These are phyloP conservation scores for Neurospora cerealis DNA, from an alignment of 495 filamentous ascomycete genomes.

Conservation along the genomic window DNA sequence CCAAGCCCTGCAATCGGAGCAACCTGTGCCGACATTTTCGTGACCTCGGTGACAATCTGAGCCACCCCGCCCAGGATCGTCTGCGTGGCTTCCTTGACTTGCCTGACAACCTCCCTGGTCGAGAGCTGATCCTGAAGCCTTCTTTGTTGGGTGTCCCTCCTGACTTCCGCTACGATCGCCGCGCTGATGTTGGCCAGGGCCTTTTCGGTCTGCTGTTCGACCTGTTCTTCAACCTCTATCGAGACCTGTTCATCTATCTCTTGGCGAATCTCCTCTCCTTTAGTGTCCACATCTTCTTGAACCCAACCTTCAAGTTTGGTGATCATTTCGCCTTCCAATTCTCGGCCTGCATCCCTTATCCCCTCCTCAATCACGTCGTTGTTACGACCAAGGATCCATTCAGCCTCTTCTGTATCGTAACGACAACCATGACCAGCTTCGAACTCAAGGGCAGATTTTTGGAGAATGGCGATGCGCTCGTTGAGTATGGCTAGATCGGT, in stretches of 20 bases:
- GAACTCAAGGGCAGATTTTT: neutral
- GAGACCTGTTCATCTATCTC: neutral
- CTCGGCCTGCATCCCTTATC: neutral
- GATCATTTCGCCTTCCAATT: neutral
- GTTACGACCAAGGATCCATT: neutral
- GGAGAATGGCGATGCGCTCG: neutral
- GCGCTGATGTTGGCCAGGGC: neutral
- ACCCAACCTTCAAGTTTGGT: neutral
- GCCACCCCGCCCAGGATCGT: neutral
- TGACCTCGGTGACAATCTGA: neutral
- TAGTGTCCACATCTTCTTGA: neutral
- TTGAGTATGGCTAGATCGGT: neutral
- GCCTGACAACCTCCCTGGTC: neutral
- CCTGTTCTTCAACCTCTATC: neutral
- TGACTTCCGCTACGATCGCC: neutral
- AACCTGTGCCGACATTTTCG: neutral
- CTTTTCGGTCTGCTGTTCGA: neutral
- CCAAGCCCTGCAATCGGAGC: too few species aligned
- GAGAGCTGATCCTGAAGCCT: neutral
- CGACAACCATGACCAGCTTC: neutral
- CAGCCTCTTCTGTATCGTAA: neutral
- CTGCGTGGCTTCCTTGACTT: neutral
- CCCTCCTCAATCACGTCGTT: neutral
- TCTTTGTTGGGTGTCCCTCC: neutral
- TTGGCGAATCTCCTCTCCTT: neutral